Conservation (phyloP, 345 rosid species). For the Cochlearia excelsa region DNA sequence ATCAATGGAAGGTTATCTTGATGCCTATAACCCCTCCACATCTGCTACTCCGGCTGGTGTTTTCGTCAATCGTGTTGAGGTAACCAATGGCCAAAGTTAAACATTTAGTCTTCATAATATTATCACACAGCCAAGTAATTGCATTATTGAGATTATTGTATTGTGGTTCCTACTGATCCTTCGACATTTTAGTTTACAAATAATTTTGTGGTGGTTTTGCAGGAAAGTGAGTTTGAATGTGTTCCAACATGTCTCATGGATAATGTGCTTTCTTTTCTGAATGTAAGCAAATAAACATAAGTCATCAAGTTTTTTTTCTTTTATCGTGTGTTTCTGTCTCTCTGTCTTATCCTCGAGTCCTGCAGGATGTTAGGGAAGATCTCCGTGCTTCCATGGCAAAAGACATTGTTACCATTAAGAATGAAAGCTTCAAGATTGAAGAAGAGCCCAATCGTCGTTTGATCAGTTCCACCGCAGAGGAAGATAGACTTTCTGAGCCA, state of each 20-base stretch:
- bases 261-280: constrained; percentile 73
- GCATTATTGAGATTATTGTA: background rate
- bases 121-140: constrained; percentile 9
- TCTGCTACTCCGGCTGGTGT: constrained; percentile 82
- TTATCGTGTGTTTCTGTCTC: constrained; percentile 12
- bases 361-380: constrained; percentile 87
- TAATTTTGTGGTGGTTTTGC: constrained; percentile 31
- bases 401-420: constrained; percentile 67
- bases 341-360: constrained; percentile 34
- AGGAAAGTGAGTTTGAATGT: constrained; percentile 90
- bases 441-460: constrained; percentile 36
- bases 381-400: constrained; percentile 94
- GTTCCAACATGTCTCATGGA: constrained; percentile 94
- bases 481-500: constrained; percentile 36
- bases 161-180: constrained; percentile 14
- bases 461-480: constrained; percentile 25
- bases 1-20: constrained; percentile 96
- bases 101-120: background rate
- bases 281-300: constrained; percentile 45
- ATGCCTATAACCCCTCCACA: constrained; percentile 69
- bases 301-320: background rate
- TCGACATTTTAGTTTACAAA: background rate
- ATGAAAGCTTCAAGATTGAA: constrained; percentile 63
- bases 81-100: constrained; percentile 21
- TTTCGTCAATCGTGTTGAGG: constrained; percentile 82